phyloP scores from a whole-genome alignment of 2,329 filamentous ascomycete genomes.

The Aspergillus proliferans region DNA sequence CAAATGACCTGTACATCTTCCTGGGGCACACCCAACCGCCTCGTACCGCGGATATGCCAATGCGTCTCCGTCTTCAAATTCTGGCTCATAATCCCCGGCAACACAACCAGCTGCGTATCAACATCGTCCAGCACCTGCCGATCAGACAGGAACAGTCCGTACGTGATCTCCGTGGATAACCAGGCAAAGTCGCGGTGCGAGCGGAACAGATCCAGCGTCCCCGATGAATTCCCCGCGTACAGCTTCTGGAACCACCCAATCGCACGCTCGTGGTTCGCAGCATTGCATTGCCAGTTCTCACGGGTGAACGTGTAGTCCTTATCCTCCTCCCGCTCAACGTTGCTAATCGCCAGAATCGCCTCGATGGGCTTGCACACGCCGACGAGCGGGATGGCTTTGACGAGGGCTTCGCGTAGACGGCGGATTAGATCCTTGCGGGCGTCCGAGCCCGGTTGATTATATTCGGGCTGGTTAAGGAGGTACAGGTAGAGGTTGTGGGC shows the following conservation, averaged over 20 bases:
- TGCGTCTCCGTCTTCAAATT: conserved; percentile 36
- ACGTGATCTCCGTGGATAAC: conserved; percentile 68
- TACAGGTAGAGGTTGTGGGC: conserved; percentile 52
- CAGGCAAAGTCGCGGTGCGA: conserved; percentile 52
- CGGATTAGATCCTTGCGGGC: conserved; percentile 30
- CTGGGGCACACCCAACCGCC: conserved; percentile 33
- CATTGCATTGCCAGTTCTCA: conserved; percentile 54
- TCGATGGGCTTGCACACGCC: conserved; percentile 60
- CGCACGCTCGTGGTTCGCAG: conserved; percentile 49
- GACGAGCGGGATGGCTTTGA: conserved; percentile 54
- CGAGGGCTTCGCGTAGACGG: conserved; percentile 49
- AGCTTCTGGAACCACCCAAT: conserved; percentile 52
- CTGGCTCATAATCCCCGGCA: conserved; percentile 42
- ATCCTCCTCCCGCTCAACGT: conserved; percentile 50
- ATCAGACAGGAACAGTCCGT: conserved; percentile 50
- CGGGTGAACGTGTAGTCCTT: conserved; percentile 51
- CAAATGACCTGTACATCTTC: conserved; percentile 37
- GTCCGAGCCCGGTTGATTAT: conserved; percentile 15
- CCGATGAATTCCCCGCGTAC: conserved; percentile 45
- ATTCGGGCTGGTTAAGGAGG: conserved; percentile 47
- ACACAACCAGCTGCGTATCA: conserved; percentile 41
- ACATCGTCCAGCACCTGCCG: conserved; percentile 35
- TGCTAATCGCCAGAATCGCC: conserved; percentile 51
- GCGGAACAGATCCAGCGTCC: conserved; percentile 26
- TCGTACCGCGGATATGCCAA: conserved; percentile 42